Evolutionary conservation across 164 flowering plant species (phyloP), one percentile per base, ranked within the genome.

Genomic region (Amborella trichopoda): DNA sequence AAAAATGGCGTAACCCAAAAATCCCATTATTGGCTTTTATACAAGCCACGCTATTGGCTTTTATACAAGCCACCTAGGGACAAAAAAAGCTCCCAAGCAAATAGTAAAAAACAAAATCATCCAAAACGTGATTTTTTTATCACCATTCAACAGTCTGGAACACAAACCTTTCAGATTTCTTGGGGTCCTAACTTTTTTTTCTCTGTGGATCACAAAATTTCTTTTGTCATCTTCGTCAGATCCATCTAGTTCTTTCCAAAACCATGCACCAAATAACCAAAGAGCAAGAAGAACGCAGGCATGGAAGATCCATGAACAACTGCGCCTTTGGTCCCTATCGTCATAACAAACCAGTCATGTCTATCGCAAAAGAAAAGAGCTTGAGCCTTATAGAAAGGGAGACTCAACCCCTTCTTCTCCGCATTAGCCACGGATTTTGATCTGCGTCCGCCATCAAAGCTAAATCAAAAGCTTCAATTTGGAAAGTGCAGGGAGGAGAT

Each of bases 131-230:
- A n/a, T n/a, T n/a, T n/a, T n/a, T n/a, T n/a, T n/a, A n/a, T n/a
- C n/a, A n/a, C n/a, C n/a, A n/a, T n/a, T n/a, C n/a, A n/a, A n/a
- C n/a, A n/a, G n/a, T n/a, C n/a, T n/a, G n/a, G n/a, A n/a, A n/a
- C n/a, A n/a, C n/a, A n/a, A n/a, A 88, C 96, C 94, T 85, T 84
- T 18, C 94, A 67, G 26, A 93, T 95, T 73, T n/a, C n/a, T n/a
- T n/a, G n/a, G n/a, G n/a, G n/a, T n/a, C n/a, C n/a, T n/a, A n/a
- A n/a, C n/a, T n/a, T n/a, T n/a, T n/a, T n/a, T n/a, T n/a, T n/a
- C n/a, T n/a, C n/a, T n/a, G n/a, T n/a, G n/a, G n/a, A n/a, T n/a
- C n/a, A n/a, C n/a, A n/a, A n/a, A n/a, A n/a, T n/a, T n/a, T 84
- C 86, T 10, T 73, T 64, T 2, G 80, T 79, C 83, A 88, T 77